Percentiles rank a stretch among this genome's conserved stretches.
Conservation (phyloP, 2,329 filamentous ascomycete species). For the Ophiostoma sp. region DNA sequence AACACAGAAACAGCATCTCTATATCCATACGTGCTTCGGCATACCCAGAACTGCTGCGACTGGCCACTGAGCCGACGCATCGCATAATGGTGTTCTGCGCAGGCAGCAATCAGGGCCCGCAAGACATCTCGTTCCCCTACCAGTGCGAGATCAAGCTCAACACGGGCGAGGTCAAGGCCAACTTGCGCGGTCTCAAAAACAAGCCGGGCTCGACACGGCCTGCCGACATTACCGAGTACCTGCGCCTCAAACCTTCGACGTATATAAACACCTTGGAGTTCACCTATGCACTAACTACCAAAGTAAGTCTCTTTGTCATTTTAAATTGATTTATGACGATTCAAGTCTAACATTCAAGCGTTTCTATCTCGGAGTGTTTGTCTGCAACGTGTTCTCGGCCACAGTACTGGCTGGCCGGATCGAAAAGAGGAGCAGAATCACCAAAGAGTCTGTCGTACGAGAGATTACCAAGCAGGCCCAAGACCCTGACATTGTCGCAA, state of each 20-base stretch:
- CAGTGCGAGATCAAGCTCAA: constrained; percentile 93
- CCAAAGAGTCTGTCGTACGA: constrained; percentile 71
- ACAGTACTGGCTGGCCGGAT: constrained; percentile 66
- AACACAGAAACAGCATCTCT: constrained; percentile 46
- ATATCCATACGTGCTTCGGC: constrained; percentile 47
- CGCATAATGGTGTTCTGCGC: constrained; percentile 82
- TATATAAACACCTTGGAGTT: constrained; percentile 76
- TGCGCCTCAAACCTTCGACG: constrained; percentile 60
- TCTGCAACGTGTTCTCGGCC: constrained; percentile 69
- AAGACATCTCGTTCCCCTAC: constrained; percentile 83
- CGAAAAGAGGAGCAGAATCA: constrained; percentile 62
- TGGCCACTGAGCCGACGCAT: constrained; percentile 51
- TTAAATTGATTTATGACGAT: too few relatives aligned
- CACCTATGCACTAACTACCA: constrained; percentile 86
- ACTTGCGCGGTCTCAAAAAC: constrained; percentile 89
- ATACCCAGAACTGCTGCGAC: constrained; percentile 46
- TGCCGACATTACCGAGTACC: constrained; percentile 75
- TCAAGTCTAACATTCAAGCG: constrained; percentile 45
- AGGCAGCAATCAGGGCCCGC: constrained; percentile 53
- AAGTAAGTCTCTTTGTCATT: too few relatives aligned
- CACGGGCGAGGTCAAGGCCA: constrained; percentile 80
- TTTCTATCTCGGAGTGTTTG: constrained; percentile 65
- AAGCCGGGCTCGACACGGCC: constrained; percentile 92
- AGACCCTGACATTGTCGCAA: constrained; percentile 84
- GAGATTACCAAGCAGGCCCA: constrained; percentile 65